These are phyloP conservation scores for Coemansia furcata DNA, from an alignment of 192 early-diverging fungal species.

Conservation along the genomic window DNA sequence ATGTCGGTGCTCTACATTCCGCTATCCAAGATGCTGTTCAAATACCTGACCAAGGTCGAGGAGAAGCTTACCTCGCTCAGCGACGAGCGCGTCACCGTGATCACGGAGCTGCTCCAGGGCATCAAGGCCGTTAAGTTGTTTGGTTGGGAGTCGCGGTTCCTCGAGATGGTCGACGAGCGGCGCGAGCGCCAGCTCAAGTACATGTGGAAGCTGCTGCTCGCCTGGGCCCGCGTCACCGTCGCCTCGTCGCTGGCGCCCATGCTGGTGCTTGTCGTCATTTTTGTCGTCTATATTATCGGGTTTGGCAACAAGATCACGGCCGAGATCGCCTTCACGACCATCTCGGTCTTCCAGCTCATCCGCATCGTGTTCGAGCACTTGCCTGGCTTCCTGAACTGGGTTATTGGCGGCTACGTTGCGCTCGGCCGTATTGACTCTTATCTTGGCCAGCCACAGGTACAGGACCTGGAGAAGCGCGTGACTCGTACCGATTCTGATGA, in stretches of 20 bases:
- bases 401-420: conserved; percentile 64
- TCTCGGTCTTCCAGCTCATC: conserved; percentile 69
- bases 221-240: conserved; percentile 54
- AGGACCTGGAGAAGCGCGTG: conserved; percentile 45
- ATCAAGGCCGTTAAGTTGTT: conserved; percentile 92
- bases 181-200: conserved; percentile 65
- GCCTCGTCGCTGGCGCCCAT: conserved; percentile 62
- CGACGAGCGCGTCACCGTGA: conserved; percentile 73
- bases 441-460: conserved; percentile 70
- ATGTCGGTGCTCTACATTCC: conserved; percentile 64
- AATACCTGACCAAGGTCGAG: conserved; percentile 56
- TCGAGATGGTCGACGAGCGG: conserved; percentile 59
- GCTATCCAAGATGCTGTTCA: conserved; percentile 53
- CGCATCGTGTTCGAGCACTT: conserved; percentile 63
- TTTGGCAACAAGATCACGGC: conserved; percentile 59
- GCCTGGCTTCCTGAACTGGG: conserved; percentile 58
- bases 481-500: neutral
- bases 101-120: conserved; percentile 84
- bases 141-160: conserved; percentile 76
- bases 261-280: conserved; percentile 60
- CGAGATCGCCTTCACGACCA: conserved; percentile 67
- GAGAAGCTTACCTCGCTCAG: conserved; percentile 58
- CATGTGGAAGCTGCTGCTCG: conserved; percentile 52
- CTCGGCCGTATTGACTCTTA: conserved; percentile 70
- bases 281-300: conserved; percentile 59